Percentiles rank a stretch among this genome's conserved stretches.
phyloP scores from a whole-genome alignment of 208 protist genomes.

The Sergeia podlipaevii region DNA sequence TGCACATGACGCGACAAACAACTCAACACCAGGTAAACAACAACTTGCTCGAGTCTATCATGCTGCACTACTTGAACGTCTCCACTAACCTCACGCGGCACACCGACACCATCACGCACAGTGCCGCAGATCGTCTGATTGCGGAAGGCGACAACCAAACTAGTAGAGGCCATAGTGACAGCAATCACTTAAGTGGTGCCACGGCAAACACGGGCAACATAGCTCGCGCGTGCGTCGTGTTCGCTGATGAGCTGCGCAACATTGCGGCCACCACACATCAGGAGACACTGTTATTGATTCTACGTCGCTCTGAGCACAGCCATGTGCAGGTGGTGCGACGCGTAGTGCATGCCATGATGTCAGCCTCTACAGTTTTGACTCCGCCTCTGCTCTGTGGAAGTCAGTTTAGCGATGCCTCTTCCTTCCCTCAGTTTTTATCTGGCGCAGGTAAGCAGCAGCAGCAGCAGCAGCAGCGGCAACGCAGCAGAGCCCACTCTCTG shows the following conservation, averaged over 20 bases:
- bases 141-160: conserved; percentile 8
- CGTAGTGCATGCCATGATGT: conserved; percentile 38
- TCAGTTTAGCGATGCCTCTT: too few species aligned
- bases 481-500: too few species aligned
- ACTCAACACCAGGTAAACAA: conserved; percentile 33
- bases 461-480: too few species aligned
- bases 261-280: conserved; percentile 53
- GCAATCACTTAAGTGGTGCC: neutral
- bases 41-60: conserved; percentile 50
- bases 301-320: conserved; percentile 3
- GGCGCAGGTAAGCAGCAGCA: too few species aligned
- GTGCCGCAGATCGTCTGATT: conserved; percentile 28
- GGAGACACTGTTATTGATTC: conserved; percentile 34
- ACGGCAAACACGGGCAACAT: neutral
- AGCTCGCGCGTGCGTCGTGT: conserved; percentile 21
- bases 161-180: neutral
- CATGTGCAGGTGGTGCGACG: conserved; percentile 14
- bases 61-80: conserved; percentile 77
- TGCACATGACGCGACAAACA: conserved; percentile 31
- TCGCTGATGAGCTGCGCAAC: conserved; percentile 49
- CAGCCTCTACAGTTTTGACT: neutral
- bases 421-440: too few species aligned
- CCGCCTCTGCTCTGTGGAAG: neutral
- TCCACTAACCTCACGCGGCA: conserved; percentile 32
- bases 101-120: conserved; percentile 58